A percentile compares a stretch with the other conserved stretches of the same genome.
Evolutionary conservation across 2,329 filamentous ascomycete species (phyloP).

Genomic region (Cucurbitaria berberidis): DNA sequence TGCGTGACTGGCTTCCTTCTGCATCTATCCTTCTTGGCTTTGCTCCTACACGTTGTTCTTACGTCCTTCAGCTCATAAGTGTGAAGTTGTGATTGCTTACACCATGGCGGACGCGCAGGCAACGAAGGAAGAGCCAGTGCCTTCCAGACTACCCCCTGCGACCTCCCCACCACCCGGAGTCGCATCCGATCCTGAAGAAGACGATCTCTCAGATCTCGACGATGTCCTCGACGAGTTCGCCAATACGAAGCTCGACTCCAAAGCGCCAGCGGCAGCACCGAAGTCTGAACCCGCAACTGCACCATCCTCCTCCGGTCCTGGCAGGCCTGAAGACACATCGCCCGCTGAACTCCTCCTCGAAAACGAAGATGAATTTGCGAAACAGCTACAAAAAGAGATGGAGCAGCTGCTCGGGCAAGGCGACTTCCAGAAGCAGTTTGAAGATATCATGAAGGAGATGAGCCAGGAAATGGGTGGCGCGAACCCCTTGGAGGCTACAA

Average conservation of each 20-base stretch:
- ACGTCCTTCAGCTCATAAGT: neutral
- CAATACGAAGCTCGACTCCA: conserved; percentile 63
- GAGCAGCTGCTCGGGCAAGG: conserved; percentile 75
- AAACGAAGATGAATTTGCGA: conserved; percentile 74
- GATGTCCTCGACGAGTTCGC: conserved; percentile 95
- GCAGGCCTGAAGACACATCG: conserved; percentile 42
- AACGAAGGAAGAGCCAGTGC: conserved; percentile 23
- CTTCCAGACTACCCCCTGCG: conserved; percentile 13
- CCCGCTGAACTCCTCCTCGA: conserved; percentile 40
- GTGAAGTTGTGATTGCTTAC: neutral
- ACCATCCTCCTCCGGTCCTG: conserved; percentile 49
- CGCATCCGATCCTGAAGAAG: conserved; percentile 88
- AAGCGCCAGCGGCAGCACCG: conserved; percentile 44
- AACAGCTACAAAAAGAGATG: conserved; percentile 90
- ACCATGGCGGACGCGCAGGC: conserved; percentile 32
- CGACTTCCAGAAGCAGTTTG: conserved; percentile 80
- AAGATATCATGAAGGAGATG: conserved; percentile 76
- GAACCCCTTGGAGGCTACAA: conserved; percentile 23
- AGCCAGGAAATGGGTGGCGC: conserved; percentile 48
- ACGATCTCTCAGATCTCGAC: conserved; percentile 89
- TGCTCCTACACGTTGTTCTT: neutral
- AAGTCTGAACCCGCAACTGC: conserved; percentile 39
- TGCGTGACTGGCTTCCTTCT: conserved; percentile 8
- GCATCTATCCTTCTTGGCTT: conserved; percentile 3
- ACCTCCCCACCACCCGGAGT: conserved; percentile 38